Percentiles rank a stretch among this genome's conserved stretches.
phyloP scores from a whole-genome alignment of 306 rosid species.

The Myrica gale region DNA sequence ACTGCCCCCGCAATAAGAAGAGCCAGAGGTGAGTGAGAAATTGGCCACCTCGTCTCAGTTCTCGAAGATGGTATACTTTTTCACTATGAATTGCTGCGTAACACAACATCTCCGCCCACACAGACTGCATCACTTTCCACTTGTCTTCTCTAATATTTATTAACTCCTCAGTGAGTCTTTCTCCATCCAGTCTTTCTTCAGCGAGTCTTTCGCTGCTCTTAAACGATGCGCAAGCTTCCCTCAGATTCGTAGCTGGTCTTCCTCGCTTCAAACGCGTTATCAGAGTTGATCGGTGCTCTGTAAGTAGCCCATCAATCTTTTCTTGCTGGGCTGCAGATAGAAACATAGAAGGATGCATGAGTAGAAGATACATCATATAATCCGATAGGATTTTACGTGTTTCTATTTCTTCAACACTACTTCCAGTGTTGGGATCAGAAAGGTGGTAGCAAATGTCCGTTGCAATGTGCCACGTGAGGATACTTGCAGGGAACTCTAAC shows the following conservation, averaged over 20 bases:
- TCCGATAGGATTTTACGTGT: background rate
- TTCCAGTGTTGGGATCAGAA: background rate
- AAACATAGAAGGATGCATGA: background rate
- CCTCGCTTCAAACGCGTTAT: background rate
- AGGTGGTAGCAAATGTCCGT: background rate
- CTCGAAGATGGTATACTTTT: conserved; percentile 10
- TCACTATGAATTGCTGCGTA: conserved; percentile 29
- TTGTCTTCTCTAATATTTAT: conserved; percentile 6
- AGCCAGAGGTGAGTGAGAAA: too few species aligned
- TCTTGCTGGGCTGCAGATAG: background rate
- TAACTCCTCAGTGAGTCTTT: background rate
- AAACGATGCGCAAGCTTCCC: background rate
- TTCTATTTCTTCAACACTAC: background rate
- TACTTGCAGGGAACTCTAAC: too few species aligned
- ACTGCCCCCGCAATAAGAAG: too few species aligned
- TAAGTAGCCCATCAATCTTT: background rate
- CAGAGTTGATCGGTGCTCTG: too few species aligned
- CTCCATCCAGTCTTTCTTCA: too few species aligned
- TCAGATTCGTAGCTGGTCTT: background rate
- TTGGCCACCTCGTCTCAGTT: too few species aligned
- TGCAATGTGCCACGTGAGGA: conserved; percentile 19
- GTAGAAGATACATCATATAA: conserved; percentile 16
- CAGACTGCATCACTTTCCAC: conserved; percentile 14
- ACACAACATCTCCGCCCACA: conserved; percentile 30
- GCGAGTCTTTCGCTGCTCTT: background rate